Conservation (phyloP, 2,329 filamentous ascomycete species). For the Colletotrichum cereale region DNA sequence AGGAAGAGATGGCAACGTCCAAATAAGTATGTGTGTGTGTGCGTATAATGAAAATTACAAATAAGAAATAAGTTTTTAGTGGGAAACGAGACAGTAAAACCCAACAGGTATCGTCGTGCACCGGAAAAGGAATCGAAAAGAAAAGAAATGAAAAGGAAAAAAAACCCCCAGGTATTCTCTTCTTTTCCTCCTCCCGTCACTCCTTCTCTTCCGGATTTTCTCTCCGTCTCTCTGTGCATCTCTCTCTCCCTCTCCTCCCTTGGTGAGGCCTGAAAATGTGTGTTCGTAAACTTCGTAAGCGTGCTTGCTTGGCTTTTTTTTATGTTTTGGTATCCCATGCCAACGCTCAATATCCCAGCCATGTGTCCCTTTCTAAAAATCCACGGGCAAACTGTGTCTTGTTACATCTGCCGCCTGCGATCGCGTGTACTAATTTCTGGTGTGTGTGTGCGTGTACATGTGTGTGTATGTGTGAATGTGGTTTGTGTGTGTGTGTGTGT, state of each 20-base stretch:
- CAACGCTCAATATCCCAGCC: slow-evolving; percentile 1
- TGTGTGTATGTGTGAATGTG: not conserved
- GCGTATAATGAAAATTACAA: not conserved
- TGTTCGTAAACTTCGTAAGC: slow-evolving; percentile 19
- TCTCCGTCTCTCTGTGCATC: too few species aligned
- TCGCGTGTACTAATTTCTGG: not conserved
- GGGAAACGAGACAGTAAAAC: slow-evolving; percentile 10
- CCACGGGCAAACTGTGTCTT: not conserved
- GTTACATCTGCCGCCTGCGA: not conserved
- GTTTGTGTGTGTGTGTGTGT: not conserved
- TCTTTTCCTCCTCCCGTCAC: not conserved
- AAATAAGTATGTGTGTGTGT: not conserved
- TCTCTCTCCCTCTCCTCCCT: slow-evolving; percentile 9
- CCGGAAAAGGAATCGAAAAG: slow-evolving; percentile 5
- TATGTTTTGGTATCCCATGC: slow-evolving; percentile 7
- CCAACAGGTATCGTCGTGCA: slow-evolving; percentile 37
- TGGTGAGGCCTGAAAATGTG: not conserved
- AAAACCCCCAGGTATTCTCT: slow-evolving; percentile 13
- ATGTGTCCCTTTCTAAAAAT: not conserved
- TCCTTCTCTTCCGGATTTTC: slow-evolving; percentile 29
- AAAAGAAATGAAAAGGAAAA: slow-evolving; percentile 8
- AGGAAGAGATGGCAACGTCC: not conserved
- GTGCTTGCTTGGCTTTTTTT: not conserved
- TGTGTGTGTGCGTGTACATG: not conserved
- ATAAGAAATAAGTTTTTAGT: not conserved